Conservation (phyloP, 495 filamentous ascomycete species). For the Xylaria scruposa region DNA sequence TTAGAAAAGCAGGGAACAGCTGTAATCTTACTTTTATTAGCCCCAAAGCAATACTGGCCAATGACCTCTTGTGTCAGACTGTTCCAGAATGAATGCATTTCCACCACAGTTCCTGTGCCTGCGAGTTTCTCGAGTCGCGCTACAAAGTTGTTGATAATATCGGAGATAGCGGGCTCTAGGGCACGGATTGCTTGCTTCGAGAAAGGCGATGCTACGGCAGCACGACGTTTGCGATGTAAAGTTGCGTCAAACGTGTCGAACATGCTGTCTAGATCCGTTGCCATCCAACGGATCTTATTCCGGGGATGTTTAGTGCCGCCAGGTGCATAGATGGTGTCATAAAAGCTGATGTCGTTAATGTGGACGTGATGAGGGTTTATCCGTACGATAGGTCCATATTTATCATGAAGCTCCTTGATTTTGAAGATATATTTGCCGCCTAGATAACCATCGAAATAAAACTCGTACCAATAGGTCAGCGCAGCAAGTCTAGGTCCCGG, state of each 20-base stretch:
- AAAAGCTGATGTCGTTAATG: constrained; percentile 21
- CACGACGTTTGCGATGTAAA: constrained; percentile 45
- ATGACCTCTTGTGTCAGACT: constrained; percentile 37
- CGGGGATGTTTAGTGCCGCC: constrained; percentile 8
- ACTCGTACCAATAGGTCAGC: constrained; percentile 48
- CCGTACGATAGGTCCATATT: constrained; percentile 31
- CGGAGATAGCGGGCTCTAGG: constrained; percentile 37
- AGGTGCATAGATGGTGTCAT: constrained; percentile 26
- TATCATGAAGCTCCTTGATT: constrained; percentile 54
- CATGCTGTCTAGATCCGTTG: not conserved
- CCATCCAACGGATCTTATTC: constrained; percentile 13
- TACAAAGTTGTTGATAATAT: constrained; percentile 26
- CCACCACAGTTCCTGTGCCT: constrained; percentile 4
- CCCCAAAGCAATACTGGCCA: constrained; percentile 36
- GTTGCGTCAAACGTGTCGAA: not conserved
- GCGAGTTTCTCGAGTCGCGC: constrained; percentile 34
- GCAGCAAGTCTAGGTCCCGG: constrained; percentile 53
- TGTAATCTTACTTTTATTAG: constrained; percentile 22
- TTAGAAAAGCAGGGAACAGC: not conserved
- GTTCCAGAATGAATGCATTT: constrained; percentile 29
- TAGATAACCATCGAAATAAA: constrained; percentile 50
- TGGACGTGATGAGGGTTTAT: constrained; percentile 27
- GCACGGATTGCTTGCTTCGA: constrained; percentile 26
- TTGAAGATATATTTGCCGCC: constrained; percentile 49
- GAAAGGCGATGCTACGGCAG: constrained; percentile 41